These are phyloP conservation scores for Dactylonectria estremocensis DNA, from an alignment of 2,329 filamentous ascomycete genomes.

Conservation along the genomic window DNA sequence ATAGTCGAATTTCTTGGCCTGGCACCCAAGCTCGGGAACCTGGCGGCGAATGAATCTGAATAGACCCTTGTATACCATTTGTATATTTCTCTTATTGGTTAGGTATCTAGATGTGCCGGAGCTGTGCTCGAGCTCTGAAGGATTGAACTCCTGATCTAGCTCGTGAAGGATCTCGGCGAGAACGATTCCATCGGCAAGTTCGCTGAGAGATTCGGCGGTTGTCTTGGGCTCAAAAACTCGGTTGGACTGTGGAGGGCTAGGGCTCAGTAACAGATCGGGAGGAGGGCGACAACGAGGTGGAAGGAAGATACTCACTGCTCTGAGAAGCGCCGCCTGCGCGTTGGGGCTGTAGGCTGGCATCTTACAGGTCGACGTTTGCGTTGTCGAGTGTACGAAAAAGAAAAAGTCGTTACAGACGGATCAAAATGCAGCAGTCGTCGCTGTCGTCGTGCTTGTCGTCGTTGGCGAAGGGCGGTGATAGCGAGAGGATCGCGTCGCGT, in stretches of 20 bases:
- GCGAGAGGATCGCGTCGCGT: slow-evolving; percentile 48
- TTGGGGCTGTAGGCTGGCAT: slow-evolving; percentile 59
- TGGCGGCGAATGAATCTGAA: slow-evolving; percentile 70
- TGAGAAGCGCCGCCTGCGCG: slow-evolving; percentile 69
- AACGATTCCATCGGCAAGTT: slow-evolving; percentile 68
- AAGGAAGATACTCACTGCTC: slow-evolving; percentile 62
- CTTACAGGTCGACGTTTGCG: slow-evolving; percentile 22
- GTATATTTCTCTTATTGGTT: slow-evolving; percentile 67
- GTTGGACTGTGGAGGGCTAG: slow-evolving; percentile 48
- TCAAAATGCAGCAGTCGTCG: not conserved
- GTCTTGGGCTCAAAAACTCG: slow-evolving; percentile 62
- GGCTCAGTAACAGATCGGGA: slow-evolving; percentile 34
- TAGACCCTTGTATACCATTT: slow-evolving; percentile 69
- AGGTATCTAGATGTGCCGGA: slow-evolving; percentile 61
- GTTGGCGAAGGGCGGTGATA: slow-evolving; percentile 29
- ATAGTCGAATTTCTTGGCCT: slow-evolving; percentile 69
- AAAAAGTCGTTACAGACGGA: not conserved
- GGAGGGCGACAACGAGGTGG: slow-evolving; percentile 24
- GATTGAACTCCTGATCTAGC: slow-evolving; percentile 71
- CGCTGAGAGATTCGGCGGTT: slow-evolving; percentile 64
- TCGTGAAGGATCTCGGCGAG: slow-evolving; percentile 71
- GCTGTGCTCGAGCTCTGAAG: slow-evolving; percentile 66
- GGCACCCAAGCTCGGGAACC: slow-evolving; percentile 65
- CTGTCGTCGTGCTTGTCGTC: slow-evolving; percentile 21
- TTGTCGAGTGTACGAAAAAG: slow-evolving; percentile 16